Conservation (phyloP, 345 rosid genomes). For the Geranium rotundifolium region DNA sequence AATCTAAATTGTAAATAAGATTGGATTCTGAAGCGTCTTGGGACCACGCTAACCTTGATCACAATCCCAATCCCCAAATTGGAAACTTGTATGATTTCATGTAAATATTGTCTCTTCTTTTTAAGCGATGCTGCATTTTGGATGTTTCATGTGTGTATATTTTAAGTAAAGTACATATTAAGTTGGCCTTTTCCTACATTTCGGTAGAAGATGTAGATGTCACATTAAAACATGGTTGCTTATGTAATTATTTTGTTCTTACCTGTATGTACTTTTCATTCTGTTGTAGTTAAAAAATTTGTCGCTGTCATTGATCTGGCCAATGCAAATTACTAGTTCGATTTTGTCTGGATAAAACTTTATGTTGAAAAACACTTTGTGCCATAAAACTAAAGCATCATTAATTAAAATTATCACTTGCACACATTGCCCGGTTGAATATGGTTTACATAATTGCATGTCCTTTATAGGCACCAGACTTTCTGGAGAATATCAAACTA, state of each 20-base stretch:
- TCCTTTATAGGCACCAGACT: constrained; percentile 44
- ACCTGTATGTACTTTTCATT: not conserved
- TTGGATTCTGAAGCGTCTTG: not conserved
- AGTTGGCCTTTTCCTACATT: not conserved
- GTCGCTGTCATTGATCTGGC: not conserved
- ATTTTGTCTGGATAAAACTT: not conserved
- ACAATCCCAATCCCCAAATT: not conserved
- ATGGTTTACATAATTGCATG: constrained; percentile 1
- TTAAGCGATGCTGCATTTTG: not conserved
- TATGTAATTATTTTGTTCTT: not conserved
- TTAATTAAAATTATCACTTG: too few relatives aligned
- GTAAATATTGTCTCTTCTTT: not conserved
- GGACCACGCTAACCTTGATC: not conserved
- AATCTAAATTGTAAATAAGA: not conserved
- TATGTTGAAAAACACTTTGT: too few relatives aligned
- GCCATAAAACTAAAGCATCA: not conserved
- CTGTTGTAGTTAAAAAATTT: not conserved
- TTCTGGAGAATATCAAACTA: constrained; percentile 46
- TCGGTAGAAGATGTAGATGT: too few relatives aligned
- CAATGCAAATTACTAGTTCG: not conserved
- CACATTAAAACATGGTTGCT: not conserved
- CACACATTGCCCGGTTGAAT: not conserved
- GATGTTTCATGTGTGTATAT: not conserved
- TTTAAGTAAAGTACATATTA: not conserved
- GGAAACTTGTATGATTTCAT: not conserved